These are phyloP conservation scores for Panus rudis DNA, from an alignment of 768 basidiomycete genomes.

Conservation along the genomic window DNA sequence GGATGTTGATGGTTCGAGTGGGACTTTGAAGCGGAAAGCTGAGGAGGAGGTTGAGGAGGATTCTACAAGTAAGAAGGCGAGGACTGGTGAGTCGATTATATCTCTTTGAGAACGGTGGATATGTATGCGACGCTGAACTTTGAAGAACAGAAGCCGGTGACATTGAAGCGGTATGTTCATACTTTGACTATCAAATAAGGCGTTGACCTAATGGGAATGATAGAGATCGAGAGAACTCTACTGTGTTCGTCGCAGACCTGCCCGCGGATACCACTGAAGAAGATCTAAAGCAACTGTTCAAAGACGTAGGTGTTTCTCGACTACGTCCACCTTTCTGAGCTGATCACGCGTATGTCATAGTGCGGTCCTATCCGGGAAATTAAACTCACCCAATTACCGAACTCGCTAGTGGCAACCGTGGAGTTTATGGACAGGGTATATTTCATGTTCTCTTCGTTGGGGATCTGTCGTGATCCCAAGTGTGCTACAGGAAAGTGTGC, in stretches of 20 bases:
- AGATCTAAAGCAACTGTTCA: conserved; percentile 70
- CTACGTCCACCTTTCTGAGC: neutral
- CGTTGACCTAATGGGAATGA: neutral
- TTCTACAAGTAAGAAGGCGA: conserved; percentile 52
- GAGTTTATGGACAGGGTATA: conserved; percentile 72
- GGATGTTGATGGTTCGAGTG: conserved; percentile 34
- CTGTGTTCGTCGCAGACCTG: conserved; percentile 79
- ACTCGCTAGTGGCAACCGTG: conserved; percentile 70
- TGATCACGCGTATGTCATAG: conserved; percentile 32
- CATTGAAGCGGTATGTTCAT: conserved; percentile 51
- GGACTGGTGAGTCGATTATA: conserved; percentile 42
- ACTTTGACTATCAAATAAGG: neutral
- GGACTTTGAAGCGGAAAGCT: conserved; percentile 43
- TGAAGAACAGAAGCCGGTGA: conserved; percentile 37
- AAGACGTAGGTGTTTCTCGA: conserved; percentile 56
- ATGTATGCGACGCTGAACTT: neutral
- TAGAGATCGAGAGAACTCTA: conserved; percentile 94
- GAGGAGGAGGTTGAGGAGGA: conserved; percentile 38
- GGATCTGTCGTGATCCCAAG: conserved; percentile 1
- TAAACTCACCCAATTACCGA: conserved; percentile 60
- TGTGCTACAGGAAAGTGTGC: conserved; percentile 60
- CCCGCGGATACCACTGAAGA: conserved; percentile 49
- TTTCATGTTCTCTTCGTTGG: conserved; percentile 5
- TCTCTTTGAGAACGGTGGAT: neutral
- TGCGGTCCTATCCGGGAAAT: conserved; percentile 85